phyloP scores from a whole-genome alignment of 306 rosid genomes.

The Carpinus fangiana region DNA sequence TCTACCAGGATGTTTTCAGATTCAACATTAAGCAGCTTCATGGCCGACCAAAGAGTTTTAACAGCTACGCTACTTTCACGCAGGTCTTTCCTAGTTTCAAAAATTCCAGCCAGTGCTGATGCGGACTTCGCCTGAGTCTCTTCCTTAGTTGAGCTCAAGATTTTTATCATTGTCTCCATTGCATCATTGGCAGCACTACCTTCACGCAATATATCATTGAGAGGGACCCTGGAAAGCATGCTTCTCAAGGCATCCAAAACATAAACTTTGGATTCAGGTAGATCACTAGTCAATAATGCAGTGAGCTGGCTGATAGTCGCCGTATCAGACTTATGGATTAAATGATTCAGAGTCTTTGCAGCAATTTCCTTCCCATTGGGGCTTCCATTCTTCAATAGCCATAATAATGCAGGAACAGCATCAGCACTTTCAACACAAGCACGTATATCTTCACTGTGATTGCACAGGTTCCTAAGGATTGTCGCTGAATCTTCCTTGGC shows the following conservation, averaged over 20 bases:
- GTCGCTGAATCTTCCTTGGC: constrained; percentile 99
- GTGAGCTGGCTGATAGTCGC: constrained; percentile 95
- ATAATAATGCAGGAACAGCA: constrained; percentile 95
- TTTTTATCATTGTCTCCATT: constrained; percentile 76
- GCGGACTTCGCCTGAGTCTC: constrained; percentile 98
- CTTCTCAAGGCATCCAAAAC: constrained; percentile 89
- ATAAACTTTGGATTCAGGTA: constrained; percentile 86
- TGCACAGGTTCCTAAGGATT: constrained; percentile 93
- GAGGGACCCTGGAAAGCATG: constrained; percentile 91
- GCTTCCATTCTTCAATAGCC: constrained; percentile 97
- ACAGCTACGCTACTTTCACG: constrained; percentile 89
- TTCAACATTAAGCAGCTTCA: constrained; percentile 76
- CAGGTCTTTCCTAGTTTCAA: constrained; percentile 82
- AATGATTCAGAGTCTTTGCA: constrained; percentile 90
- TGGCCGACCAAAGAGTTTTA: constrained; percentile 66
- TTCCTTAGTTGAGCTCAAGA: constrained; percentile 78
- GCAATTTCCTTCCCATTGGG: constrained; percentile 97
- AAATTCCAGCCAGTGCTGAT: constrained; percentile 86
- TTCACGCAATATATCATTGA: constrained; percentile 82
- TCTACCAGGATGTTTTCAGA: constrained; percentile 75
- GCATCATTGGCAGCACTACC: constrained; percentile 96
- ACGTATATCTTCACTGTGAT: constrained; percentile 98
- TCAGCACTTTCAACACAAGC: constrained; percentile 99
- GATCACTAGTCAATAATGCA: constrained; percentile 88
- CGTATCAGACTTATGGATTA: constrained; percentile 96